Conservation (phyloP, 192 early-diverging fungal species). For the Mycoemilia scoparia region DNA sequence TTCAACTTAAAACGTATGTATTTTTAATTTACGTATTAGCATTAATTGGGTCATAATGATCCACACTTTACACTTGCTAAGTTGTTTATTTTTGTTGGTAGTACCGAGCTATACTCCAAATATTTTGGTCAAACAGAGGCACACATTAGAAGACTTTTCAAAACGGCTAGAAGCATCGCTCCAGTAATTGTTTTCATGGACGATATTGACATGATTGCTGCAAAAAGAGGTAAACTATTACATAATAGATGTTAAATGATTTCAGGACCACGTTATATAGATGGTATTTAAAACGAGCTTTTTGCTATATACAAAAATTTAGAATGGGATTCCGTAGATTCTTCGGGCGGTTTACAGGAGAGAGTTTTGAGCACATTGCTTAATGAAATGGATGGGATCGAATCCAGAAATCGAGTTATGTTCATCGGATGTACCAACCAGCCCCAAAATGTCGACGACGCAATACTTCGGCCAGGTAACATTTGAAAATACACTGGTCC, state of each 20-base stretch:
- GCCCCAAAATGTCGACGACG: constrained; percentile 74
- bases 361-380: constrained; percentile 80
- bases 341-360: constrained; percentile 64
- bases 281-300: background rate
- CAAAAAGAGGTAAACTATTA: constrained; percentile 61
- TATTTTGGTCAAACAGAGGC: constrained; percentile 89
- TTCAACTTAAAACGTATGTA: constrained; percentile 61
- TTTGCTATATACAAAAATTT: no score
- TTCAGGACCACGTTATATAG: background rate
- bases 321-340: constrained; percentile 31
- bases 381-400: constrained; percentile 98
- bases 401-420: constrained; percentile 61
- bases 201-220: constrained; percentile 80
- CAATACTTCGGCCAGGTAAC: constrained; percentile 49
- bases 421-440: constrained; percentile 87
- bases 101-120: constrained; percentile 77
- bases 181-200: constrained; percentile 91
- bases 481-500: no score
- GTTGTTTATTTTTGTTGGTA: constrained; percentile 1
- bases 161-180: constrained; percentile 57
- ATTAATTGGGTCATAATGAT: constrained; percentile 7
- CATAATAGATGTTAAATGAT: background rate
- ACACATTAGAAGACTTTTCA: constrained; percentile 61
- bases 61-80: background rate
- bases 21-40: background rate